Percentiles rank a stretch among this genome's conserved stretches.
These are phyloP conservation scores for Oryza australiensis DNA, from an alignment of 176 grass and related monocot species.

Conservation along the genomic window DNA sequence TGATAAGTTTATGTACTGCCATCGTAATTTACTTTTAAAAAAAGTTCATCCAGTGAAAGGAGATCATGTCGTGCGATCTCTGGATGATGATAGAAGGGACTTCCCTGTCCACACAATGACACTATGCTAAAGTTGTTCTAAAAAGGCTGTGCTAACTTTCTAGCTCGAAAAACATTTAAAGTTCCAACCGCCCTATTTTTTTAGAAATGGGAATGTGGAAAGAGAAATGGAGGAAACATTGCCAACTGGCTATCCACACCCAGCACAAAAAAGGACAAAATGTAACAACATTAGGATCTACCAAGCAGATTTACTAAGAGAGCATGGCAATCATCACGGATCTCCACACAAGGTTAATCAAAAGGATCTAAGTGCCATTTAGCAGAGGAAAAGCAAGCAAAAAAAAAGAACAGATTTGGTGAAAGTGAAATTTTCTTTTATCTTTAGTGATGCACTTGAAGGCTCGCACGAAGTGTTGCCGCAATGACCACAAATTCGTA, in stretches of 20 bases:
- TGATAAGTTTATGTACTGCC: too few relatives aligned
- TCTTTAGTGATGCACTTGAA: neutral
- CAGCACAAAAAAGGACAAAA: conserved; percentile 24
- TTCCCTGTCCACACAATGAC: conserved; percentile 14
- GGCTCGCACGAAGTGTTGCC: neutral
- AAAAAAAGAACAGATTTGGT: neutral
- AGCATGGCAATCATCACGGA: neutral
- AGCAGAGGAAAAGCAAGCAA: neutral
- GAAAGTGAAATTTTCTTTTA: neutral
- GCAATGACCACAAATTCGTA: neutral
- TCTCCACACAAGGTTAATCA: neutral
- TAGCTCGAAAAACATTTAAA: neutral
- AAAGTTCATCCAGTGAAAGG: neutral
- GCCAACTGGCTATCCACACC: conserved; percentile 18
- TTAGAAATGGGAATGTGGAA: neutral
- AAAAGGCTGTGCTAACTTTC: conserved; percentile 18
- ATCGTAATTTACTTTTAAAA: neutral
- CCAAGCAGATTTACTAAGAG: neutral
- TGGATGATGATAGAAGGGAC: neutral
- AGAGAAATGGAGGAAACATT: neutral
- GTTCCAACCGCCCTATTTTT: neutral
- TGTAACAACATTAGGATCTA: neutral
- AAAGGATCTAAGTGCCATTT: neutral
- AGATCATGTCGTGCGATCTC: neutral
- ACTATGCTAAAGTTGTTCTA: neutral